Percentiles rank a stretch among this genome's conserved stretches.
Conservation (phyloP, 2,329 filamentous ascomycete genomes). For the Pseudogymnoascus sp. region DNA sequence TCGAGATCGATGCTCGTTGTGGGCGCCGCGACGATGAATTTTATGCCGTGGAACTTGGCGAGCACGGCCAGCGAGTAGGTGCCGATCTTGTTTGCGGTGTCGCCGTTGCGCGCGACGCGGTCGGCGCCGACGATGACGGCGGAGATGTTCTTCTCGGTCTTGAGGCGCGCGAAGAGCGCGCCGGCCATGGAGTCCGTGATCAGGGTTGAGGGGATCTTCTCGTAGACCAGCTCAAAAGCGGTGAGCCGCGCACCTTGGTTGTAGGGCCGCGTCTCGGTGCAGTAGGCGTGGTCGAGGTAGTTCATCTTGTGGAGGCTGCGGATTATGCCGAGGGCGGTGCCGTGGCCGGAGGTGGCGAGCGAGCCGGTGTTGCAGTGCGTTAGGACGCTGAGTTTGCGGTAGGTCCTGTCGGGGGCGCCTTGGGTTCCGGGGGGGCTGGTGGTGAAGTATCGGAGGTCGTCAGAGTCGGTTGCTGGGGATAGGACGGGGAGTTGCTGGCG, state of each 20-base stretch:
- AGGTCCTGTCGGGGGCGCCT: constrained; percentile 36
- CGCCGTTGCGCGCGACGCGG: constrained; percentile 88
- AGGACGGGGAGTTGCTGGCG: constrained; percentile 24
- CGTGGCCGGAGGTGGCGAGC: constrained; percentile 93
- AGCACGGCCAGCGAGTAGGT: constrained; percentile 91
- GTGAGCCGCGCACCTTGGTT: constrained; percentile 95
- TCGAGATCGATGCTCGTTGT: constrained; percentile 86
- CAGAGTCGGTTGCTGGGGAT: constrained; percentile 14
- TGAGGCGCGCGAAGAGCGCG: constrained; percentile 61
- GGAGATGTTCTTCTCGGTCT: constrained; percentile 57
- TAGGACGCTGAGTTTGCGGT: constrained; percentile 63
- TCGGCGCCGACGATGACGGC: constrained; percentile 94
- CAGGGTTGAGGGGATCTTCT: constrained; percentile 81
- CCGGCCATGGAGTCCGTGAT: constrained; percentile 97
- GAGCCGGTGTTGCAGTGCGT: constrained; percentile 99
- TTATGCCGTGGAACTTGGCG: constrained; percentile 77
- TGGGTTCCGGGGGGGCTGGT: constrained; percentile 30
- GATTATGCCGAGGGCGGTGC: constrained; percentile 89
- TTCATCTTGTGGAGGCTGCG: constrained; percentile 63
- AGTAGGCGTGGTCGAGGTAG: constrained; percentile 75
- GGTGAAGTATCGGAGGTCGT: constrained; percentile 25
- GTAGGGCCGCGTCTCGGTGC: constrained; percentile 93
- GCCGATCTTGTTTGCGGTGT: constrained; percentile 97
- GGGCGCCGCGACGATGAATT: constrained; percentile 90
- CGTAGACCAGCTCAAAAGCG: constrained; percentile 92